phyloP scores from a whole-genome alignment of 306 rosid genomes.

The Rosa persica region DNA sequence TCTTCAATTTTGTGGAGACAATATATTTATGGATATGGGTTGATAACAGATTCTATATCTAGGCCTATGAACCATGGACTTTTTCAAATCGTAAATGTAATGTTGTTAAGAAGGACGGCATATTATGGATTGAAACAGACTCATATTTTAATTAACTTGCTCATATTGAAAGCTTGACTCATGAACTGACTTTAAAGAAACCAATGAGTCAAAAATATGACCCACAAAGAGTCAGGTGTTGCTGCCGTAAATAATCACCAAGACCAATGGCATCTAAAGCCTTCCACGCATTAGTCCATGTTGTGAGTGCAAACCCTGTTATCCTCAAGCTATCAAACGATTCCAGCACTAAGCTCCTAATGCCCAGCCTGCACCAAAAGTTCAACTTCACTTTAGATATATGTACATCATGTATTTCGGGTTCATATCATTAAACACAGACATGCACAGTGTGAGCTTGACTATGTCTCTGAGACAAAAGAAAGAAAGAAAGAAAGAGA shows the following conservation, averaged over 20 bases:
- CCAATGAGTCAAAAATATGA: constrained; percentile 7
- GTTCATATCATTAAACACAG: background rate
- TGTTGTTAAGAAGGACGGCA: background rate
- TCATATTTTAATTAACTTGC: background rate
- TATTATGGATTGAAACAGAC: background rate
- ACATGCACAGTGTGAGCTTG: background rate
- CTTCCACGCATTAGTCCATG: constrained; percentile 75
- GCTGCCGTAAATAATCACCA: constrained; percentile 49
- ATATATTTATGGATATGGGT: background rate
- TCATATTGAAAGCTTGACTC: background rate
- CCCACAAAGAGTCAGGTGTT: constrained; percentile 48
- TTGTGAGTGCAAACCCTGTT: constrained; percentile 55
- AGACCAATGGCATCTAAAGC: constrained; percentile 72
- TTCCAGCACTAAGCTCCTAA: constrained; percentile 70
- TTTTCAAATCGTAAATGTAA: too few relatives aligned
- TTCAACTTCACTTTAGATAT: background rate
- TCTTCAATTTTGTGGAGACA: background rate
- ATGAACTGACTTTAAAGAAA: background rate
- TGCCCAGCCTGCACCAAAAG: constrained; percentile 43
- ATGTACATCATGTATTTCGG: background rate
- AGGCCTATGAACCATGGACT: background rate
- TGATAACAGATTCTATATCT: too few relatives aligned
- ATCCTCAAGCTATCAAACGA: constrained; percentile 52
- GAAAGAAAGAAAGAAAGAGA: background rate
- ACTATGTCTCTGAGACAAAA: background rate